Base-by-base conservation (phyloP, 2,329 filamentous ascomycete genomes). In the Amphichorda felina region DNA sequence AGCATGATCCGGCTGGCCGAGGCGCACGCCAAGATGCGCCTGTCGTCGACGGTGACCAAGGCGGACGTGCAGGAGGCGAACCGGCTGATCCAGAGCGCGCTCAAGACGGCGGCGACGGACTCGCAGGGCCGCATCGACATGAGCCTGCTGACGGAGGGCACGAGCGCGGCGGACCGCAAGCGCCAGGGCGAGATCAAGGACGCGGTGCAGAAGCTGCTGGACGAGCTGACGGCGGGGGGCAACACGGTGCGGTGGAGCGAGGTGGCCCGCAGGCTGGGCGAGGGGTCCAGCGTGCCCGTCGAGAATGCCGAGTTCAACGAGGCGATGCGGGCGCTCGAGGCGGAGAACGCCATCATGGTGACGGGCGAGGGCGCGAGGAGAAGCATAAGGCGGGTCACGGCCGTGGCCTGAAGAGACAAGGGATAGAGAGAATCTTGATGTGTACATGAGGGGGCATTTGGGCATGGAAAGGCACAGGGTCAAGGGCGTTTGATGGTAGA, bases 91-190 rank as follows among this genome's bases (percentile, higher is more conserved):
- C 86, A 89, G 51, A 83, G 79, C 1, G 91, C 93, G 1, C 75
- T 98, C 51, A 96, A 96, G 68, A 93, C 94, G 44, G 85, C 89
- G 0, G 91, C 91, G n/a, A 98, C 93, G 0, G 93, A 98, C 54
- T 66, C 85, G 0, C 72, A 94, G 47, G 91, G 91, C 37, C 70
- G 94, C 38, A 96, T 98, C 50, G 91, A 98, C 54, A 96, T 98
- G 91, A 82, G 83, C 38, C 66, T 98, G 33, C 67, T 98, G 42
- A 95, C 88, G 0, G 91, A 96, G 53, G 91, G 91, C n/a, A 93
- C 85, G 2, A 87, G 82, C 47, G 79, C 86, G 1, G 78, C 78
- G n/a, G 91, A 96, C 56, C 70, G 91, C 34, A 79, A 84, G 53
- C 69, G 85, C 43, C 82, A 79, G 53, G 78, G 82, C 27, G 88